phyloP scores from a whole-genome alignment of 805 yeast species.

The Starmera quercuum region DNA sequence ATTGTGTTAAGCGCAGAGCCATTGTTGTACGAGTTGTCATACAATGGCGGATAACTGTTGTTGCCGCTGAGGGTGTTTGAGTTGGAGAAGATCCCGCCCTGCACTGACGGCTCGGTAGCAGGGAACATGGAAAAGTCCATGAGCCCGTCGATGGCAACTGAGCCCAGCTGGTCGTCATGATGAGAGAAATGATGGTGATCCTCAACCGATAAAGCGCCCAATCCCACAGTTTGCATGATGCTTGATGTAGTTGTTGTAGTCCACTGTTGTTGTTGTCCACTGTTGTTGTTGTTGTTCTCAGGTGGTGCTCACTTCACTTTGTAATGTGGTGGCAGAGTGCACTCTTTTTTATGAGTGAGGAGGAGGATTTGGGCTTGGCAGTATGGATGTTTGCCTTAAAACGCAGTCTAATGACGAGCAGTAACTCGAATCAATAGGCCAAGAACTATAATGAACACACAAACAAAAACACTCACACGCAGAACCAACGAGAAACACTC shows the following conservation, averaged over 20 bases:
- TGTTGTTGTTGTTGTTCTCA: not conserved
- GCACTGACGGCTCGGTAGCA: not conserved
- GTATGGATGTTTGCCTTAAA: no score
- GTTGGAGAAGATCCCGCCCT: not conserved
- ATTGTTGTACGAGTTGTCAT: not conserved
- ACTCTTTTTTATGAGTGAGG: no score
- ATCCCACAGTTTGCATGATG: not conserved
- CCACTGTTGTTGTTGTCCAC: not conserved
- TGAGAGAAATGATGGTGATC: not conserved
- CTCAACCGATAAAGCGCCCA: no score
- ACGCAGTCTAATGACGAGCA: no score
- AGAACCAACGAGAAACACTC: no score
- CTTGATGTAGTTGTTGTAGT: not conserved
- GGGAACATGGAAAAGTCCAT: slow-evolving; percentile 2
- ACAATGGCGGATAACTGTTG: not conserved
- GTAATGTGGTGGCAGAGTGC: no score
- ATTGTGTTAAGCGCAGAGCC: not conserved
- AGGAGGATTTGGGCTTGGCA: no score
- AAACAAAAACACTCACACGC: no score
- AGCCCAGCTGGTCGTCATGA: not conserved
- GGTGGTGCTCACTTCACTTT: not conserved
- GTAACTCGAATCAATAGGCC: no score
- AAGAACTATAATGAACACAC: no score
- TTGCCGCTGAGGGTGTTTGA: not conserved
- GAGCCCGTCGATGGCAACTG: not conserved